Conservation (phyloP, 1,284 basidiomycete species). For the Tilletia indica region DNA sequence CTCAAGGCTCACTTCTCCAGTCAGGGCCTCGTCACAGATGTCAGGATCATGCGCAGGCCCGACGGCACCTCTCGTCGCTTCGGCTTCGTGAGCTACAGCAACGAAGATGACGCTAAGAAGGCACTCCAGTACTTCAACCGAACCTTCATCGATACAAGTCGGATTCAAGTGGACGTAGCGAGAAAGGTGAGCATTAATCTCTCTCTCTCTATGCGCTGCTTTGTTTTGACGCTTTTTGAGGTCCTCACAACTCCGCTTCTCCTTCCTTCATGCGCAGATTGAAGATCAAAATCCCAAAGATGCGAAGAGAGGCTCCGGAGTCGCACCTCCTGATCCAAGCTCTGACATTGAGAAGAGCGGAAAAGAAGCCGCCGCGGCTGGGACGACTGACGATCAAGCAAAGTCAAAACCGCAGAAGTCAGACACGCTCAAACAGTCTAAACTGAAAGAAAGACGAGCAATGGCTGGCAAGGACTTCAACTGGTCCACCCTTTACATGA, state of each 20-base stretch:
- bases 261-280: background rate
- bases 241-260: too few species aligned
- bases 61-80: constrained; percentile 80
- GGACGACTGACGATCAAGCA: background rate
- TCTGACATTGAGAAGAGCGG: constrained; percentile 66
- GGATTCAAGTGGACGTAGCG: constrained; percentile 74
- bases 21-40: constrained; percentile 70
- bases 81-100: constrained; percentile 88
- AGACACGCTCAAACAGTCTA: constrained; percentile 62
- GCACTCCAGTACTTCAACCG: constrained; percentile 82
- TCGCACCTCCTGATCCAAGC: constrained; percentile 56
- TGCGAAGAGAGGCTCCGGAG: constrained; percentile 21
- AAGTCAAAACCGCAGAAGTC: background rate
- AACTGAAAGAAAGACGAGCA: constrained; percentile 68
- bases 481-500: constrained; percentile 97
- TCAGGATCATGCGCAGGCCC: constrained; percentile 75
- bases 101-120: constrained; percentile 70
- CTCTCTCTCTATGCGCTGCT: too few species aligned
- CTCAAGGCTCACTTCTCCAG: constrained; percentile 69
- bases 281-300: constrained; percentile 16
- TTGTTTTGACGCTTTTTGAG: too few species aligned
- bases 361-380: constrained; percentile 26
- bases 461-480: constrained; percentile 81
- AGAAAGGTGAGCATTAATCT: constrained; percentile 57
- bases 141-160: constrained; percentile 64